These are phyloP conservation scores for Coemansia sp. DNA, from an alignment of 192 early-diverging fungal genomes.

Conservation along the genomic window DNA sequence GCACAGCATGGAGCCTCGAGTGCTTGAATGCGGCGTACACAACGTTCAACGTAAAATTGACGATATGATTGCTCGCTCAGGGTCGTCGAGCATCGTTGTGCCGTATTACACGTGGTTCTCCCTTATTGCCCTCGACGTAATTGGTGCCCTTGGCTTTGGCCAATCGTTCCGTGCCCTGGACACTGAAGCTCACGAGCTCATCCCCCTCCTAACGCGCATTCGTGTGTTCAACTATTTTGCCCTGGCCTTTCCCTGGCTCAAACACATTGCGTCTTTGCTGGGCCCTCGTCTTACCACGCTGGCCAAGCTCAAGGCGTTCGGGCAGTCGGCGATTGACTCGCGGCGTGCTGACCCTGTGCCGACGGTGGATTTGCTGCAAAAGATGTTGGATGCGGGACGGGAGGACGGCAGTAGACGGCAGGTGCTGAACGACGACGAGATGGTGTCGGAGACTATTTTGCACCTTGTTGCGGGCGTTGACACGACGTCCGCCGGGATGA, in stretches of 20 bases:
- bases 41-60: constrained; percentile 23
- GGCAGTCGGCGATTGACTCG: constrained; percentile 18
- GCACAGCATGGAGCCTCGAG: constrained; percentile 21
- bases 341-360: neutral
- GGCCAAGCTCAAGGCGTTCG: constrained; percentile 17
- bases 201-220: constrained; percentile 14
- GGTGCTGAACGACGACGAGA: constrained; percentile 31
- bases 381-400: constrained; percentile 30
- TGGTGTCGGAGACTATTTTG: constrained; percentile 42
- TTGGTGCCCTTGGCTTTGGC: constrained; percentile 46
- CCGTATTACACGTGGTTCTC: constrained; percentile 39
- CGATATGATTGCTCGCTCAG: neutral
- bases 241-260: constrained; percentile 47
- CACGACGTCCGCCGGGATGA: constrained; percentile 46
- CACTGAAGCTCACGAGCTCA: constrained; percentile 26
- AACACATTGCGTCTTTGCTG: constrained; percentile 16
- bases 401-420: constrained; percentile 3
- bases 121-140: constrained; percentile 35
- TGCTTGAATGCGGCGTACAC: constrained; percentile 19
- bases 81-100: neutral
- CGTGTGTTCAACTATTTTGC: constrained; percentile 38
- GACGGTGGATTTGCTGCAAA: constrained; percentile 29
- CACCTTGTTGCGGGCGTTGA: constrained; percentile 53
- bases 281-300: constrained; percentile 15
- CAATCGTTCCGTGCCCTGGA: constrained; percentile 22